A percentile compares a stretch with the other conserved stretches of the same genome.
Evolutionary conservation across 2,329 filamentous ascomycete species (phyloP).

Genomic region (Immersiporthe knoxdaviesiana): DNA sequence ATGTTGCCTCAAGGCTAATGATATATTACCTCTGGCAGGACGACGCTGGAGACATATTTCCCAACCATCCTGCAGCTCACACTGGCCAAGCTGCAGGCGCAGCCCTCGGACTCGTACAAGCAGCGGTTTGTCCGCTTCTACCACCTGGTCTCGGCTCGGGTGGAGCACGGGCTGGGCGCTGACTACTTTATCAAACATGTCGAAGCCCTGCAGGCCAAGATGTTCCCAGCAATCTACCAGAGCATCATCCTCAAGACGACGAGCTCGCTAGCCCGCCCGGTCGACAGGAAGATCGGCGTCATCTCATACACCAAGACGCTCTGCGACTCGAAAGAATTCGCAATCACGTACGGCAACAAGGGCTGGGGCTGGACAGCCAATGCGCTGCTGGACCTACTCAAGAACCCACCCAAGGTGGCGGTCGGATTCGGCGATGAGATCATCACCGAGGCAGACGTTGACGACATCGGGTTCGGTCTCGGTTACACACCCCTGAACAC

Average conservation of each 20-base stretch:
- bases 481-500: conserved; percentile 94
- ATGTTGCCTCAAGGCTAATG: too few relatives aligned
- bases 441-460: conserved; percentile 85
- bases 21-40: conserved; percentile 45
- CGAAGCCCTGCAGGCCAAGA: conserved; percentile 77
- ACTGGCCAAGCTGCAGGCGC: conserved; percentile 74
- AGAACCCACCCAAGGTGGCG: conserved; percentile 77
- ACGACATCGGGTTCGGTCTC: conserved; percentile 92
- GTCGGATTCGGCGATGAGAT: conserved; percentile 71
- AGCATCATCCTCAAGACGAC: conserved; percentile 86
- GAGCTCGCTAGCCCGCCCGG: conserved; percentile 81
- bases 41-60: conserved; percentile 75
- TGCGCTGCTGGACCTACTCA: conserved; percentile 83
- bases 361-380: conserved; percentile 92
- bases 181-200: conserved; percentile 89
- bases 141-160: conserved; percentile 80
- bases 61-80: conserved; percentile 78
- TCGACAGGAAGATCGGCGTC: conserved; percentile 92
- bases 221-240: conserved; percentile 86
- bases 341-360: conserved; percentile 73
- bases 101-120: conserved; percentile 76
- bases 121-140: conserved; percentile 92
- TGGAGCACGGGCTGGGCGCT: conserved; percentile 81
- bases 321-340: conserved; percentile 83
- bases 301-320: conserved; percentile 92